Evolutionary conservation across 768 basidiomycete genomes (phyloP).

Genomic region (Zangia roseola): DNA sequence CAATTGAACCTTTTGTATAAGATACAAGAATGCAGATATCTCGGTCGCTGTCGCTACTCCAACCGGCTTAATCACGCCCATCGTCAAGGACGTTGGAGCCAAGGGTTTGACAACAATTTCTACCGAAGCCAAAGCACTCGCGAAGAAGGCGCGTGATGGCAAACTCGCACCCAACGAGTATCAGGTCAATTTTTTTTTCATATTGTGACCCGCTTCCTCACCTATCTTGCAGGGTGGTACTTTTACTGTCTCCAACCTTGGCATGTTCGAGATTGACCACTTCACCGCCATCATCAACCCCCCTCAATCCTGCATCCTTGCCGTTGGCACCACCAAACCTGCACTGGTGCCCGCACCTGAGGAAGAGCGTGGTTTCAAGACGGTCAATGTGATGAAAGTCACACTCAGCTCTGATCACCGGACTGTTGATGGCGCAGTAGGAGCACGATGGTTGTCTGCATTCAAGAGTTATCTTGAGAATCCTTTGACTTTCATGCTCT

Average conservation of each 20-base stretch:
- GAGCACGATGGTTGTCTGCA: conserved; percentile 86
- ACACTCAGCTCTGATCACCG: conserved; percentile 95
- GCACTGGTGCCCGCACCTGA: conserved; percentile 84
- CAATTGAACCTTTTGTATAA: conserved; percentile 24
- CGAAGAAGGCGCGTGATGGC: conserved; percentile 94
- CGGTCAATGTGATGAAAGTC: conserved; percentile 88
- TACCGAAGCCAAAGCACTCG: conserved; percentile 86
- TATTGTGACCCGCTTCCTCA: not conserved
- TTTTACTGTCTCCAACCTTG: conserved; percentile 98
- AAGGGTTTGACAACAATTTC: conserved; percentile 95
- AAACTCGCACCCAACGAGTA: conserved; percentile 95
- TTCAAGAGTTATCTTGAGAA: conserved; percentile 98
- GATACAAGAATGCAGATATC: conserved; percentile 97
- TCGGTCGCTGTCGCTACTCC: conserved; percentile 97
- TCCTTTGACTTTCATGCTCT: conserved; percentile 95
- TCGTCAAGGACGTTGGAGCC: conserved; percentile 87
- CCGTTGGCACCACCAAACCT: conserved; percentile 85
- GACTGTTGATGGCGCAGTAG: conserved; percentile 94
- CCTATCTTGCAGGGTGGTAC: conserved; percentile 72
- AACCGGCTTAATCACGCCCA: conserved; percentile 94
- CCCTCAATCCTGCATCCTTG: conserved; percentile 97
- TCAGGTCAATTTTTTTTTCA: conserved; percentile 54
- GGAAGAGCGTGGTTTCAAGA: conserved; percentile 94
- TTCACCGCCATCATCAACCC: conserved; percentile 99
- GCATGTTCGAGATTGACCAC: conserved; percentile 94